Evolutionary conservation across 208 protist species (phyloP), one percentile per base, ranked within the genome.

Genomic region (Trypanosoma platydactyli): DNA sequence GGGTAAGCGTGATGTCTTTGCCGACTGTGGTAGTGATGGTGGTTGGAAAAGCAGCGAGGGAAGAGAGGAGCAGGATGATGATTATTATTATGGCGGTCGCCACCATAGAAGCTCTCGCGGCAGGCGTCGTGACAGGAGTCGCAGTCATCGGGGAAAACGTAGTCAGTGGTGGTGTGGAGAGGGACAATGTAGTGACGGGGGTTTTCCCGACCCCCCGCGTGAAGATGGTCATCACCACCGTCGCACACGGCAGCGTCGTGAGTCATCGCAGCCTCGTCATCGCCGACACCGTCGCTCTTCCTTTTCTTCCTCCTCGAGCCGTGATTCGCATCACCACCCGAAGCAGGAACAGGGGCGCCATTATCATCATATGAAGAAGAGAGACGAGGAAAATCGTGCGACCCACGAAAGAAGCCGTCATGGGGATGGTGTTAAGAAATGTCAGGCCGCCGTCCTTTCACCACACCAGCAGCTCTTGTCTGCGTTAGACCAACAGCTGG

Each of bases 171-270:
- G 33, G 33, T 9, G 33, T 38, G 33, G 33, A 38, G 33, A 38
- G 33, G 22, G 53, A 9, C n/a, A 51, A 4, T 18, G 22, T 51
- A 41, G 53, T 33, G 55, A 71, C 55, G 20, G 5, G n/a, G 40
- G 48, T 55, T 13, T 16, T 49, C 30, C 50, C 45, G 27, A 58
- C 59, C 30, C 56, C 27, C 24, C 6, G 18, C 5, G 22, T 24
- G 29, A 65, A 44, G 9, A n/a, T 30, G n/a, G 33, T 61, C 46
- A 42, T 51, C 50, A 62, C 54, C 60, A 49, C 24, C 58, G 41
- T 68, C 53, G 35, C 30, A 27, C 20, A 27, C 64, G 70, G 25
- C 51, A 62, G 5, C 56, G 56, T 12, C 56, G 41, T 51, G 38
- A 62, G 27, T 50, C 18, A 3, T n/a, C 25, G 13, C 25, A 35